These are phyloP conservation scores for Monascus ruber DNA, from an alignment of 2,329 filamentous ascomycete genomes.

Conservation along the genomic window DNA sequence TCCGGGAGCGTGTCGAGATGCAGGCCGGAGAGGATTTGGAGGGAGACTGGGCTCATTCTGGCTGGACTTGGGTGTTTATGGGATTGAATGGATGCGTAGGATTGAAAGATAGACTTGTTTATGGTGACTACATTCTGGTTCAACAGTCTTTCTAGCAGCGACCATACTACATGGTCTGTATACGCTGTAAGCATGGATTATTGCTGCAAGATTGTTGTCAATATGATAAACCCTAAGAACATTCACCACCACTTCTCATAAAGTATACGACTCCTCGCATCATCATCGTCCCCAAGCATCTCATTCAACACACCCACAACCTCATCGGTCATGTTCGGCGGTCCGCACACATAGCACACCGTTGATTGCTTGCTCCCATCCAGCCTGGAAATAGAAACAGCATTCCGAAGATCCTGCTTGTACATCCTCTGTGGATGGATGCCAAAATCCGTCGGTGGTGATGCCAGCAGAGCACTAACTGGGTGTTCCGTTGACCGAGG, in stretches of 20 bases:
- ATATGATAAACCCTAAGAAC: background rate
- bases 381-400: slow-evolving; percentile 18
- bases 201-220: no score
- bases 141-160: no score
- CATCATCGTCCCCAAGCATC: slow-evolving; percentile 32
- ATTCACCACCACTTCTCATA: slow-evolving; percentile 55
- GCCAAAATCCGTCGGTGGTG: slow-evolving; percentile 12
- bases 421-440: slow-evolving; percentile 23
- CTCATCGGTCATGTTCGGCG: slow-evolving; percentile 57
- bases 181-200: no score
- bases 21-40: no score
- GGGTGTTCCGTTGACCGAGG: slow-evolving; percentile 3
- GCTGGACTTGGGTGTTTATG: no score
- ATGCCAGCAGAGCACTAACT: slow-evolving; percentile 1
- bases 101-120: no score
- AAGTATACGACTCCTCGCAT: slow-evolving; percentile 31
- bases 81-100: no score
- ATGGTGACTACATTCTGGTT: no score
- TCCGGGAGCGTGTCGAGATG: no score
- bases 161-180: no score
- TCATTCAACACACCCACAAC: slow-evolving; percentile 38
- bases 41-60: no score
- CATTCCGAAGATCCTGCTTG: slow-evolving; percentile 23
- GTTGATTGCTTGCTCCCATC: slow-evolving; percentile 22
- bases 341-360: slow-evolving; percentile 57